Evolutionary conservation across 179 eudicot species (phyloP).

Genomic region (Camellia oleifera): DNA sequence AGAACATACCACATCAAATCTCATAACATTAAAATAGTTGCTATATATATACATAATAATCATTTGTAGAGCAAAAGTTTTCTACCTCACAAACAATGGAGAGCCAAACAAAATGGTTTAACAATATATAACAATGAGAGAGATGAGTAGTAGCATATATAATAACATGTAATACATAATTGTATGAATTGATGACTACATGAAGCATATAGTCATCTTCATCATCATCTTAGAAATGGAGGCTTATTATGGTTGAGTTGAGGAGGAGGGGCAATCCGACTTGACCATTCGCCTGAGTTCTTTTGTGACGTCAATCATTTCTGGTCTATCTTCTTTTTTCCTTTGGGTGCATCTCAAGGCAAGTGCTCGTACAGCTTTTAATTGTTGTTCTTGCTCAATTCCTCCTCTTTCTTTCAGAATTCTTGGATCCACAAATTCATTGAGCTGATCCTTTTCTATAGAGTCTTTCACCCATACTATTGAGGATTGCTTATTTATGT

Average conservation of each 20-base stretch:
- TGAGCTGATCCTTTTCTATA: neutral
- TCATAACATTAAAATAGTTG: no score
- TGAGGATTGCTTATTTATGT: no score
- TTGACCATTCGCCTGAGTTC: slow-evolving; percentile 5
- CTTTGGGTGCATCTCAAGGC: slow-evolving; percentile 9
- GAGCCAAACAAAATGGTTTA: neutral
- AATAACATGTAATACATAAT: no score
- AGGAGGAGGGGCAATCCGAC: neutral
- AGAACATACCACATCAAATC: no score
- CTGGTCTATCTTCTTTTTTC: slow-evolving; percentile 15
- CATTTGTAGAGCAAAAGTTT: no score
- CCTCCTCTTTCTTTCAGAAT: slow-evolving; percentile 4
- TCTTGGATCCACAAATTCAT: neutral
- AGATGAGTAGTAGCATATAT: neutral
- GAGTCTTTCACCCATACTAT: no score
- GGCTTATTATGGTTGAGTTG: no score
- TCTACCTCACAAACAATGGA: no score
- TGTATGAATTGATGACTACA: neutral
- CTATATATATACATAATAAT: no score
- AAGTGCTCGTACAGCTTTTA: slow-evolving; percentile 8
- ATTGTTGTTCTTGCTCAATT: slow-evolving; percentile 12
- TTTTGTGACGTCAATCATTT: slow-evolving; percentile 19
- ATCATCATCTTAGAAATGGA: no score
- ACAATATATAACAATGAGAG: neutral
- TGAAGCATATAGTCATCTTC: no score